Percentiles rank a stretch among this genome's conserved stretches.
Conservation (phyloP, 73 alveolate species). For the Symbiodinium natans region DNA sequence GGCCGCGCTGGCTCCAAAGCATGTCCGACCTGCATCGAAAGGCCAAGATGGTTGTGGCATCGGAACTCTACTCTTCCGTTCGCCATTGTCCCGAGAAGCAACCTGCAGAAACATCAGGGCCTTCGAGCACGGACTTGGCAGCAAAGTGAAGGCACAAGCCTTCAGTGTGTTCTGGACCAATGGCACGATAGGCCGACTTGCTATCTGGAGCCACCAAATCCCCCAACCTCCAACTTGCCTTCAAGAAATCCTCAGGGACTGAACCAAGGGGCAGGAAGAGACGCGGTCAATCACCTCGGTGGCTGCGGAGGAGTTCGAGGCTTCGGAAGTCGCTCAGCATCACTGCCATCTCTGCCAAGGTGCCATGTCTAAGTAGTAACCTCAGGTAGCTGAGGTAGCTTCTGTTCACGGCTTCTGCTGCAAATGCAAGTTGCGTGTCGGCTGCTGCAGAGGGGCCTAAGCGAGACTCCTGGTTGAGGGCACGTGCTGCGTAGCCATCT, state of each 20-base stretch:
- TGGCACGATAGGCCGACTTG: no score
- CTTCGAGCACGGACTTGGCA: conserved; percentile 15
- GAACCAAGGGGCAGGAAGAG: background rate
- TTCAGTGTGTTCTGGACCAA: background rate
- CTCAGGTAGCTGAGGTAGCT: background rate
- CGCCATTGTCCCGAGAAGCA: background rate
- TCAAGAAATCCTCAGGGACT: no score
- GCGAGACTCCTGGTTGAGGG: conserved; percentile 80
- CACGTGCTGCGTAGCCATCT: conserved; percentile 90
- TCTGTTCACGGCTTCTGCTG: no score
- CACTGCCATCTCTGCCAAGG: background rate
- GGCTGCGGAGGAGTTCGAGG: background rate
- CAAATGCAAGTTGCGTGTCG: background rate
- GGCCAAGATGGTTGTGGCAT: background rate
- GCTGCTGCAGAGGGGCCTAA: background rate
- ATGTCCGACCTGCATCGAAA: background rate
- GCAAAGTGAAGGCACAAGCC: conserved; percentile 10
- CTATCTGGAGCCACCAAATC: no score
- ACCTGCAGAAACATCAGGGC: background rate
- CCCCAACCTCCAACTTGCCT: no score
- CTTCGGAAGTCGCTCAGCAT: background rate
- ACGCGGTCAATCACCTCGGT: background rate
- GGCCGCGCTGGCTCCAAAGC: conserved; percentile 22
- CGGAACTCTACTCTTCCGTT: no score
- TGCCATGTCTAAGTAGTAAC: conserved; percentile 10